Evolutionary conservation across 495 filamentous ascomycete genomes (phyloP), one percentile per base, ranked within the genome.

Genomic region (Penicillium salamii): DNA sequence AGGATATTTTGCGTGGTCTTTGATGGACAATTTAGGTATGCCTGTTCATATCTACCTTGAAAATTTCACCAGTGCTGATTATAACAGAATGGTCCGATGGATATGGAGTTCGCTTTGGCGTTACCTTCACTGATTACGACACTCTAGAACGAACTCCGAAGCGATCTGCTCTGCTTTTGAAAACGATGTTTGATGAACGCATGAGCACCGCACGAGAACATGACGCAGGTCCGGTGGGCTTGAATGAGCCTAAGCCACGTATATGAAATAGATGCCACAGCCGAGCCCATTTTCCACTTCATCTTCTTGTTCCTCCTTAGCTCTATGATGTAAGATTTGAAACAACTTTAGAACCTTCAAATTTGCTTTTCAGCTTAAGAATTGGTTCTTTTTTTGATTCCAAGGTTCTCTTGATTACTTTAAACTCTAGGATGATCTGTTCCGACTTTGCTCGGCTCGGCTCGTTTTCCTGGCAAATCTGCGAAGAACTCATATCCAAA

Each of bases 1-100:
- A 49, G 84, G 76, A 0, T 89, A 89, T 66, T 73, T 87, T 57
- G 86, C 82, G 11, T 90, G 86, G 87, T 82, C 77, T 49, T 72
- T 90, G 57, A 80, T 88, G 76, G 86, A 90, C 28, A 62, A 62
- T 23, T 39, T 62, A 15, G 49, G 64, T 67, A 52, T 18, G 50
- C 55, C 7, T 24, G 2, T 28, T 46, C 0, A 7, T n/a, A 7
- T 19, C 14, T 14, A 19, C 11, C 32, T 2, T 18, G 19, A n/a
- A 26, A 26, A 8, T 13, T 17, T 11, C 3, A 14, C 29, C 18
- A 31, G 7, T 24, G 17, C 38, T 37, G 31, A 37, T 33, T n/a
- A 17, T 17, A 38, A 3, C 17, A 54, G 72, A 76, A 46, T 76
- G 72, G 72, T 83, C 85, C 41, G 84, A 87, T 61, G 84, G 85